phyloP scores from a whole-genome alignment of 2,329 filamentous ascomycete species.

The Nigrospora oryzae region DNA sequence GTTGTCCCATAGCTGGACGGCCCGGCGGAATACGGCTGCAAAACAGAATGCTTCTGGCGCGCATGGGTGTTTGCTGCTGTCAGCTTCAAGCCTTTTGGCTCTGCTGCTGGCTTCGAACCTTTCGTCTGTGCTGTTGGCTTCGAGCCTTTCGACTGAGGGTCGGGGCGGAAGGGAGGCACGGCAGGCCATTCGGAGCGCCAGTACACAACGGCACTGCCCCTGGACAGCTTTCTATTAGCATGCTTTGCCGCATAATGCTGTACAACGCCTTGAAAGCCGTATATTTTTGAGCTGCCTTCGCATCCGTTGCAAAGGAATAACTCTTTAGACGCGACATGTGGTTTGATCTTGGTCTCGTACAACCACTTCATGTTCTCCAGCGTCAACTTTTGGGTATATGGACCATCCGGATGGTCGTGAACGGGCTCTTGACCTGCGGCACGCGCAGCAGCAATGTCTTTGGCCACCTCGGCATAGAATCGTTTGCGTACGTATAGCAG shows the following conservation, averaged over 20 bases:
- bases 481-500: conserved; percentile 56
- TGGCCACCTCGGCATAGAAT: conserved; percentile 55
- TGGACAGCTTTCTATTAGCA: conserved; percentile 54
- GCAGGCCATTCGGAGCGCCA: conserved; percentile 80
- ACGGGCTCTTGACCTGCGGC: conserved; percentile 35
- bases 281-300: conserved; percentile 55
- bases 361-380: conserved; percentile 84
- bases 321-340: conserved; percentile 60
- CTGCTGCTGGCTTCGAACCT: too few relatives aligned
- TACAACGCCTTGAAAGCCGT: conserved; percentile 69
- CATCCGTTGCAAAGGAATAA: conserved; percentile 70
- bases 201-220: conserved; percentile 64
- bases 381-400: conserved; percentile 55
- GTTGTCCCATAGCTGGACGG: too few relatives aligned
- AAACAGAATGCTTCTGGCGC: too few relatives aligned
- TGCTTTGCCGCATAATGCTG: conserved; percentile 83
- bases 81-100: too few relatives aligned
- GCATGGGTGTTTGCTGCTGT: too few relatives aligned
- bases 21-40: too few relatives aligned
- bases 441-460: conserved; percentile 38
- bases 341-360: conserved; percentile 69
- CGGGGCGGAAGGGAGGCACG: conserved; percentile 60
- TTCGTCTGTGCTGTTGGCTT: too few relatives aligned
- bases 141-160: conserved; percentile 26
- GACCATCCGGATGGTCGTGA: conserved; percentile 40